Percentiles rank a stretch among this genome's conserved stretches.
Evolutionary conservation across 2,329 filamentous ascomycete genomes (phyloP).

Genomic region (Colletotrichum brevisporum): DNA sequence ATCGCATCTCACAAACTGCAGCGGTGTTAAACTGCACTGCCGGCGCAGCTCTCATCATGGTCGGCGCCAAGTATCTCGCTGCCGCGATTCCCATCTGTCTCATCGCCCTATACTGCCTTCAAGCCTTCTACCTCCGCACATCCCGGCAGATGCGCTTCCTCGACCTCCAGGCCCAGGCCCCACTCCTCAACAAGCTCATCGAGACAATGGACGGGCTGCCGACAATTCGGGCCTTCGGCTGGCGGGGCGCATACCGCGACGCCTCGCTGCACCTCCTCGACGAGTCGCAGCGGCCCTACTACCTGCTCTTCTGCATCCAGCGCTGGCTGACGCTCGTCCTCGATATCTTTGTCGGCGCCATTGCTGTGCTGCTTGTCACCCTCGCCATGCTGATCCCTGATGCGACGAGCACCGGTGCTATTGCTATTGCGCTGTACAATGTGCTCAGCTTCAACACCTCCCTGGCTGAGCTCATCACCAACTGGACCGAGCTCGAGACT

Average conservation of each 20-base stretch:
- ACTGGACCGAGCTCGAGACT: slow-evolving; percentile 44
- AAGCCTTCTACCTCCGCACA: slow-evolving; percentile 59
- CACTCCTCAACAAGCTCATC: slow-evolving; percentile 58
- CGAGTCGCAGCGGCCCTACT: slow-evolving; percentile 48
- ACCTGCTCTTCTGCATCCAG: slow-evolving; percentile 64
- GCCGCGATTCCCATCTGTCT: slow-evolving; percentile 59
- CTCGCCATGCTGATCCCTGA: slow-evolving; percentile 24
- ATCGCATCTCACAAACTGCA: not conserved
- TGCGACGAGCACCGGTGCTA: slow-evolving; percentile 34
- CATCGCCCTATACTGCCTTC: slow-evolving; percentile 44
- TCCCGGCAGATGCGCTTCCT: slow-evolving; percentile 69
- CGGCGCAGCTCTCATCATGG: slow-evolving; percentile 55
- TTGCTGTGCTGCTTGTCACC: slow-evolving; percentile 43
- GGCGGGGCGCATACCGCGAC: slow-evolving; percentile 34
- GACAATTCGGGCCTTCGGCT: slow-evolving; percentile 49
- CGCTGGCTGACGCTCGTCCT: slow-evolving; percentile 64
- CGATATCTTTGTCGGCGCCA: slow-evolving; percentile 52
- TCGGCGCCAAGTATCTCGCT: slow-evolving; percentile 60
- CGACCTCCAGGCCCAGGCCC: slow-evolving; percentile 67
- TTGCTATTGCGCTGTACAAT: slow-evolving; percentile 50
- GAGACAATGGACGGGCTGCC: slow-evolving; percentile 52
- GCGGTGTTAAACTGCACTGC: slow-evolving; percentile 14
- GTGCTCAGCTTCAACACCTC: slow-evolving; percentile 49
- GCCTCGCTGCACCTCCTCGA: slow-evolving; percentile 33
- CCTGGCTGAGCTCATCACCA: slow-evolving; percentile 42